phyloP scores from a whole-genome alignment of 495 filamentous ascomycete species.

The Hypoxylon fragiforme region DNA sequence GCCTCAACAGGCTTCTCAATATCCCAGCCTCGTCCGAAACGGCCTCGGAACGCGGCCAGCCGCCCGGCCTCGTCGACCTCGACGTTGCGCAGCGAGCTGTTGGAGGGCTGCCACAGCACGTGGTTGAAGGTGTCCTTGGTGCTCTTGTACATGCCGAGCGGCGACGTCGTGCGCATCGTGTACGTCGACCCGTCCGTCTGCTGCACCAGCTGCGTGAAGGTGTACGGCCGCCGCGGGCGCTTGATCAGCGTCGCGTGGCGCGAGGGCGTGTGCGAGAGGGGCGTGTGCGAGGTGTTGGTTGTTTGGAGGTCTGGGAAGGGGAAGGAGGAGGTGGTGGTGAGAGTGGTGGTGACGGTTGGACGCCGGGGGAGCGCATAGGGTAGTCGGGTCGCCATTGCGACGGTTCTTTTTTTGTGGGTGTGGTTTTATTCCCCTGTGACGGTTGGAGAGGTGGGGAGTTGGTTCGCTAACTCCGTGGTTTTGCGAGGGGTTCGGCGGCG shows the following conservation, averaged over 20 bases:
- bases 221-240: conserved; percentile 88
- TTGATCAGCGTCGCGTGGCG: conserved; percentile 88
- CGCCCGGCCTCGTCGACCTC: conserved; percentile 96
- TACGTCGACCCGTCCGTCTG: conserved; percentile 90
- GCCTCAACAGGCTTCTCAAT: conserved; percentile 44
- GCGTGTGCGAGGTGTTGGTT: conserved; percentile 35
- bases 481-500: too few species aligned
- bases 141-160: conserved; percentile 71
- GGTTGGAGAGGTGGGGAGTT: neutral
- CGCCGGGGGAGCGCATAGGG: conserved; percentile 34
- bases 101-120: conserved; percentile 84
- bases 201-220: conserved; percentile 93
- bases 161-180: conserved; percentile 86
- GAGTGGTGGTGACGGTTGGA: too few species aligned
- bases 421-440: too few species aligned
- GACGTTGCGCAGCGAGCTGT: conserved; percentile 75
- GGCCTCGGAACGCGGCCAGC: conserved; percentile 78
- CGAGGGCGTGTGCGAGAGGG: conserved; percentile 43
- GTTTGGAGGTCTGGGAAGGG: neutral
- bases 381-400: conserved; percentile 32
- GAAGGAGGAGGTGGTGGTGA: too few species aligned
- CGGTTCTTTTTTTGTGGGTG: neutral
- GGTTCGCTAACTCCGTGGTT: neutral
- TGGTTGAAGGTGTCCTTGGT: conserved; percentile 88
- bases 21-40: conserved; percentile 86